Base-by-base conservation (phyloP, 176 grass and related monocot species). In the Elaeis guineensis region DNA sequence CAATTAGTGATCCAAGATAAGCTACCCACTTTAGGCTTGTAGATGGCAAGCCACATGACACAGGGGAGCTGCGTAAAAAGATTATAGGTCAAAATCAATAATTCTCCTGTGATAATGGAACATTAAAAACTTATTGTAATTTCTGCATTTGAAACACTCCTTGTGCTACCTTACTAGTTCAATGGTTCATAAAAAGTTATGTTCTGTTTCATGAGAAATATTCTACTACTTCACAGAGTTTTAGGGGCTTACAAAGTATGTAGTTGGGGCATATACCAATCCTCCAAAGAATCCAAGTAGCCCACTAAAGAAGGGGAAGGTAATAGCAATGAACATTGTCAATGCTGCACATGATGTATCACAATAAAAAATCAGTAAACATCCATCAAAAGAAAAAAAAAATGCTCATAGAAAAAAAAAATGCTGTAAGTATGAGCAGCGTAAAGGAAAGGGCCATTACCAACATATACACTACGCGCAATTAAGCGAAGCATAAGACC, bases 261-360 rank as follows among this genome's bases (percentile, higher is more conserved):
- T 87, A 0, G 91, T 96, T 0, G 91, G 91, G 6, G 91, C 91
- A 8, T 82, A 96, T 20, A 77, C 91, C 3, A 96, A 87, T 0
- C 91, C 91, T 17, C 91, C 91, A 17, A 96, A 90, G 75, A 96
- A 96, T 3, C 86, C 78, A 9, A 96, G 86, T 26, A 96, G 74
- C 2, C 83, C 86, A 15, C 72, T 62, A 15, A 96, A 96, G 75
- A 96, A 96, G 0, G 91, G 91, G 65, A 96, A 87, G 17, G 86
- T 87, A 49, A 96, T 96, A 19, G 21, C 91, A 12, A 96, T 17
- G 72, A 96, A 96, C 91, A 96, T 96, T 9, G 90, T 95, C 50
- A 95, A 82, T 5, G 83, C 90, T 95, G 77, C 77, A 82, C 5
- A 30, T 44, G 9, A 14, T 44, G 35, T 44, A 59, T 28, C 30